Evolutionary conservation across 345 rosid genomes (phyloP).

Genomic region (Brassica nigra): DNA sequence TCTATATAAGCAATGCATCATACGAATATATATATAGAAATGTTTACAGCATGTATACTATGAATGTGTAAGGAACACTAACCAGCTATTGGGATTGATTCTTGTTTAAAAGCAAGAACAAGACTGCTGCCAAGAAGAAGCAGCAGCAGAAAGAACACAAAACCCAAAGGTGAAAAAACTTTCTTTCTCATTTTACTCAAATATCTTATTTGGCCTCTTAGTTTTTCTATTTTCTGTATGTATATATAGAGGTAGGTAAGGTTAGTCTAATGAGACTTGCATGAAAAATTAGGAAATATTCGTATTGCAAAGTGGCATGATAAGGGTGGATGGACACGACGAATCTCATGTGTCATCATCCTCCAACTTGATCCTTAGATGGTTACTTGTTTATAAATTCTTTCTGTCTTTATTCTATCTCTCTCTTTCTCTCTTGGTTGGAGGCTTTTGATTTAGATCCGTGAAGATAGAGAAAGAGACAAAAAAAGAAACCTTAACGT

Average conservation of each 20-base stretch:
- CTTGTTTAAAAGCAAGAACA: conserved; percentile 28
- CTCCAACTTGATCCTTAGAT: conserved; percentile 22
- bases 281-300: background rate
- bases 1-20: background rate
- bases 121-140: conserved; percentile 30
- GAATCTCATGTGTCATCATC: conserved; percentile 22
- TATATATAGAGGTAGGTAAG: conserved; percentile 3
- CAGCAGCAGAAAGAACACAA: conserved; percentile 23
- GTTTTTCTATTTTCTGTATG: background rate
- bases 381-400: background rate
- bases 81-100: conserved; percentile 12
- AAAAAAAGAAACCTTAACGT: background rate
- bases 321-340: background rate
- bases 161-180: background rate
- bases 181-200: conserved; percentile 16
- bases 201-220: background rate
- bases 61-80: background rate
- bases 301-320: background rate
- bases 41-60: too few species aligned
- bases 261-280: background rate
- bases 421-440: background rate
- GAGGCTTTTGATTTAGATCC: background rate
- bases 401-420: background rate
- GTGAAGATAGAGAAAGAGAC: conserved; percentile 15
- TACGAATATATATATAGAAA: background rate